A percentile compares a stretch with the other conserved stretches of the same genome.
Evolutionary conservation across 306 rosid species (phyloP).

Genomic region (Glycine tomentella): DNA sequence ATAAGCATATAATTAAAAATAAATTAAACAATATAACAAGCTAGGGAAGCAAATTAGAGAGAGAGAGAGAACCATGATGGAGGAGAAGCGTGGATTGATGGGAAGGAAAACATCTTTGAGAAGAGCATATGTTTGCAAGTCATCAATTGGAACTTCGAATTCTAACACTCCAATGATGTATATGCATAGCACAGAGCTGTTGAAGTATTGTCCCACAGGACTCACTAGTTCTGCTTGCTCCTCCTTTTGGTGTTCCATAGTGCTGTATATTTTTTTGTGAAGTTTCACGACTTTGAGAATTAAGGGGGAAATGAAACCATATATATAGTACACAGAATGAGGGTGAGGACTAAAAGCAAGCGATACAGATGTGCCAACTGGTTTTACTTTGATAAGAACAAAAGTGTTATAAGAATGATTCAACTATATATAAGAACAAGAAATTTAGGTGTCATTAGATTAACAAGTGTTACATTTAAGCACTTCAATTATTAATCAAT

Average conservation of each 20-base stretch:
- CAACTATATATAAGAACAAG: conserved; percentile 10
- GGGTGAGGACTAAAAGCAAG: conserved; percentile 26
- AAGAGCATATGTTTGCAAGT: conserved; percentile 27
- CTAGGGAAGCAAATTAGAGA: not conserved
- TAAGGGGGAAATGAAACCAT: not conserved
- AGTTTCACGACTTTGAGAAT: conserved; percentile 15
- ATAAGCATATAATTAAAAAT: not conserved
- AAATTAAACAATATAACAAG: not conserved
- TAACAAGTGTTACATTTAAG: not conserved
- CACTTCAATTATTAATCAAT: too few species aligned
- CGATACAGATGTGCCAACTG: conserved; percentile 1
- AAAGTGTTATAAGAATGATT: not conserved
- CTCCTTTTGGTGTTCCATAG: conserved; percentile 29
- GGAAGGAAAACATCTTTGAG: conserved; percentile 56
- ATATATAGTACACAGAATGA: conserved; percentile 28
- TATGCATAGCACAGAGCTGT: conserved; percentile 50
- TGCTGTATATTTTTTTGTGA: not conserved
- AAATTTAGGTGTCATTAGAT: not conserved
- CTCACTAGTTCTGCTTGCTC: conserved; percentile 59
- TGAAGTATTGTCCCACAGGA: conserved; percentile 65
- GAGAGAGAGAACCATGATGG: conserved; percentile 57
- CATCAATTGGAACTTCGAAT: conserved; percentile 53
- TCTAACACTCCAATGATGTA: conserved; percentile 62
- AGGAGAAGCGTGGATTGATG: conserved; percentile 65
- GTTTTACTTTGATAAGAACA: not conserved